Evolutionary conservation across 2,329 filamentous ascomycete species (phyloP).

Genomic region (Xylaria hypoxylon): DNA sequence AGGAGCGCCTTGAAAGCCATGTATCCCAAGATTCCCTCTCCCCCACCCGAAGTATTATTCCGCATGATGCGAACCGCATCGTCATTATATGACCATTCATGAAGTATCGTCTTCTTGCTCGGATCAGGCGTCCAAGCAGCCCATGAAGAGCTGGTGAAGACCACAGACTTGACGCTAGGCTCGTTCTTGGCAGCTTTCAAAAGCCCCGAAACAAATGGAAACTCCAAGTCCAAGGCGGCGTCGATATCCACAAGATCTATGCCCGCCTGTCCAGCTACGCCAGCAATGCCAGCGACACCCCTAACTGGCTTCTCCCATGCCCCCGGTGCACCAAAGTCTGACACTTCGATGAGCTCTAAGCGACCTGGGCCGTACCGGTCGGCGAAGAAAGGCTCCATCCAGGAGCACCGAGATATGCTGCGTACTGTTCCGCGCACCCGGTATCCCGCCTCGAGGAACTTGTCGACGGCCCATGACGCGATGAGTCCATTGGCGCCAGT

Average conservation of each 20-base stretch:
- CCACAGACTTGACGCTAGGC: conserved; percentile 46
- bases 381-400: conserved; percentile 47
- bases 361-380: conserved; percentile 44
- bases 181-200: conserved; percentile 46
- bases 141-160: conserved; percentile 51
- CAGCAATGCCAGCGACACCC: conserved; percentile 46
- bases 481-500: conserved; percentile 43
- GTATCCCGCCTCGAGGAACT: conserved; percentile 50
- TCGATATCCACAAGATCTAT: conserved; percentile 45
- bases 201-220: conserved; percentile 37
- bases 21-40: conserved; percentile 46
- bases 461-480: conserved; percentile 36
- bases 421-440: conserved; percentile 59
- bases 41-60: conserved; percentile 29
- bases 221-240: conserved; percentile 40
- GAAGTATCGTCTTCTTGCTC: conserved; percentile 41
- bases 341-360: conserved; percentile 48
- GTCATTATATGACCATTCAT: conserved; percentile 50
- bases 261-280: conserved; percentile 44
- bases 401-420: conserved; percentile 49
- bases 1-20: conserved; percentile 52
- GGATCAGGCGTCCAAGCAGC: conserved; percentile 50
- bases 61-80: conserved; percentile 44
- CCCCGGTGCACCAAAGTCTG: conserved; percentile 44
- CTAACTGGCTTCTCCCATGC: conserved; percentile 46